phyloP scores from a whole-genome alignment of 1,284 basidiomycete genomes.

The Phylloporus sp. region DNA sequence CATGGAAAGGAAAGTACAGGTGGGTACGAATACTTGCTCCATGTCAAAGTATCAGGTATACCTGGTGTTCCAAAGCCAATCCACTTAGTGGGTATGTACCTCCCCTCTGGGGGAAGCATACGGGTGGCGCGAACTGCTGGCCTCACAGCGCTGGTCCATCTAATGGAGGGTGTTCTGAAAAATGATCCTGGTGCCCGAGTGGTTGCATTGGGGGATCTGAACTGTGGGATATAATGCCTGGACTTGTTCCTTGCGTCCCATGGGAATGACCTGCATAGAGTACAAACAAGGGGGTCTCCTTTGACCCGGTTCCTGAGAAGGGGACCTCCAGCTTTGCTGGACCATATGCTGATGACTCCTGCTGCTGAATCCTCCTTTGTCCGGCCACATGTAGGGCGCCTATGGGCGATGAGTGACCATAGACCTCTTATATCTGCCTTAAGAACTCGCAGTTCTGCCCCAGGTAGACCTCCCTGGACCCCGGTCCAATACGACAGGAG shows the following conservation, averaged over 20 bases:
- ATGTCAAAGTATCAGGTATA: neutral
- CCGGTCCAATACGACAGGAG: neutral
- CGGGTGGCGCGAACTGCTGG: neutral
- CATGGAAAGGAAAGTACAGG: no score
- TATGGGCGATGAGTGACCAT: neutral
- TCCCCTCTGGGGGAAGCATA: neutral
- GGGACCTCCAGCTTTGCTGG: neutral
- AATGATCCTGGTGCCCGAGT: neutral
- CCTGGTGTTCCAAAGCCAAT: no score
- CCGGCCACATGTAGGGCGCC: neutral
- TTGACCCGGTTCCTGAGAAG: neutral
- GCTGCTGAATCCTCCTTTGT: neutral
- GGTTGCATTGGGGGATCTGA: neutral
- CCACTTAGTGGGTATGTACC: neutral
- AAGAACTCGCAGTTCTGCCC: neutral
- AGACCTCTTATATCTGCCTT: neutral
- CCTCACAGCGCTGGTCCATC: neutral
- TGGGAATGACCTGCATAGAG: no score
- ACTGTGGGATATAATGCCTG: no score
- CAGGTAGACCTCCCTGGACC: neutral
- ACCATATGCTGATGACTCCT: neutral
- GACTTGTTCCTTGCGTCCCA: no score
- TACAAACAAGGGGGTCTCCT: neutral
- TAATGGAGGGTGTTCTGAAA: neutral
- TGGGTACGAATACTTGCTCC: neutral